Evolutionary conservation across 148 eudicot genomes (phyloP).

Genomic region (Bassia scoparia): DNA sequence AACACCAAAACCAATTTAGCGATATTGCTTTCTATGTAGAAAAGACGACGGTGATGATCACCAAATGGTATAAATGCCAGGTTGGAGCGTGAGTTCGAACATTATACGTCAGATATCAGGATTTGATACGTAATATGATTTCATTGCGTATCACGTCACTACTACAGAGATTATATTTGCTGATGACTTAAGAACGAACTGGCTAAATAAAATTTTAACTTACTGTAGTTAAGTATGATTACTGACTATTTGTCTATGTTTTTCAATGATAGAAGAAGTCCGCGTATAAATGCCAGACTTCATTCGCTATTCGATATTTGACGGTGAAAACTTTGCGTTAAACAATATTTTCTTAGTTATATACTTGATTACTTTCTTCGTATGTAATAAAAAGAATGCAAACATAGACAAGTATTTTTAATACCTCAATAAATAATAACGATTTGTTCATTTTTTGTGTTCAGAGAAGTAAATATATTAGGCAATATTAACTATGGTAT

Average conservation of each 20-base stretch:
- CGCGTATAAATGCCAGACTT: not conserved
- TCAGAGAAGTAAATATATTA: no score
- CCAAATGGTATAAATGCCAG: conserved; percentile 2
- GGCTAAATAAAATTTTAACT: not conserved
- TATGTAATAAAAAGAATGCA: no score
- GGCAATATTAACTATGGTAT: not conserved
- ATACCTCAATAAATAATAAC: no score
- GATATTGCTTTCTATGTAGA: not conserved
- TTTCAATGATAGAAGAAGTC: conserved; percentile 6
- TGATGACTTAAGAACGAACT: no score
- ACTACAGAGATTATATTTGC: no score
- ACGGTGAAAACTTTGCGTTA: not conserved
- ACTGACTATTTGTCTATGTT: not conserved
- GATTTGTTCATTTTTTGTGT: no score
- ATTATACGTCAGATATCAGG: not conserved
- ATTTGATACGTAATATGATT: no score
- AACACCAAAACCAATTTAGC: conserved; percentile 2
- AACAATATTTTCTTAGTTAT: not conserved
- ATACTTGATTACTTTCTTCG: not conserved
- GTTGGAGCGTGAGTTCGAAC: conserved; percentile 20
- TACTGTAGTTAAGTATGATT: not conserved
- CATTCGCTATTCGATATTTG: not conserved
- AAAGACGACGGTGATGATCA: not conserved
- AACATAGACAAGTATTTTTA: no score
- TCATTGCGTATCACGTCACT: no score